Base-by-base conservation (phyloP, 257 asterid genomes). In the Solanum chaucha region DNA sequence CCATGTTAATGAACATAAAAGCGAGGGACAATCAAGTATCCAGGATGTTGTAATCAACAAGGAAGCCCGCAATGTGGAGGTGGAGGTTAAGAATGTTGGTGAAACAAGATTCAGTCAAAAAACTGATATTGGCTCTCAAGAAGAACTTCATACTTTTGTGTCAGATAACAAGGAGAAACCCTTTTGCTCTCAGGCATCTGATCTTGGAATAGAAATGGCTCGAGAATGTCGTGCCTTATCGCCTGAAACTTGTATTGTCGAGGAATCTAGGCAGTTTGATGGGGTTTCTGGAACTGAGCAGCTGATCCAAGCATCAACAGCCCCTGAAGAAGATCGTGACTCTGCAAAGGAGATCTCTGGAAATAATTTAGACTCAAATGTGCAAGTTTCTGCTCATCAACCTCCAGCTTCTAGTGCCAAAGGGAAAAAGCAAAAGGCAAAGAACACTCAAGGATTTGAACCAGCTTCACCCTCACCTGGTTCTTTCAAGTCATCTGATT, bases 181-280 rank as follows among this genome's bases (percentile, higher is more conserved):
- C 48, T 97, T 97, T 88, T 93, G 91, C 91, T 97, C 99, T 88
- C 98, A 96, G 90, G 98, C 96, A 34, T 94, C 98, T 86, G 96
- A 93, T 90, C 92, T 95, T 14, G 98, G 99, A 88, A 87, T 94
- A 75, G 97, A 93, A 86, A 92, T 96, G 95, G 93, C 98, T 88
- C 94, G 95, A 87, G 98, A 96, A 19, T 95, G 88, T 86, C 92
- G 74, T 71, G 93, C 92, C 74, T 84, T 96, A 82, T 90, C 95
- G 10, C 92, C 98, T 80, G 98, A 96, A 92, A 93, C 94, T 65
- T 92, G 86, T 88, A 87, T 48, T 59, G 88, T 90, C 20, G 95
- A 93, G 90, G 97, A 95, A 89, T 77, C 95, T 88, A 90, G 94
- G 90, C 95, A 44, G 65, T 44, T 78, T 78, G 84, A 14, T 78